phyloP scores from a whole-genome alignment of 2,329 filamentous ascomycete species.

The Xylariaceae sp. region DNA sequence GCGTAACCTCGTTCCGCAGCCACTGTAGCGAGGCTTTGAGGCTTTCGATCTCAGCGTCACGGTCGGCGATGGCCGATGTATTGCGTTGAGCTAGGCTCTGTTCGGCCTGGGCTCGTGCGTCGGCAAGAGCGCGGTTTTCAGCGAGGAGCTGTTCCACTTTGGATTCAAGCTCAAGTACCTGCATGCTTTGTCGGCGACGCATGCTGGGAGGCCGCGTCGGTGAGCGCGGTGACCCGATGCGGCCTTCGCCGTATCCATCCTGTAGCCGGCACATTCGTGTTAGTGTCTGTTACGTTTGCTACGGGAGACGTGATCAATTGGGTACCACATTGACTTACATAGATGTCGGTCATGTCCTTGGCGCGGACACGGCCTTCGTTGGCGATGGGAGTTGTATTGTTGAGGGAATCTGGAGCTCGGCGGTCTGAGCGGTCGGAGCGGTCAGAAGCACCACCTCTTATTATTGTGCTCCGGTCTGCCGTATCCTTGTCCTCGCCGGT shows the following conservation, averaged over 20 bases:
- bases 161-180: conserved; percentile 85
- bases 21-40: conserved; percentile 74
- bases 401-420: conserved; percentile 16
- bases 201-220: conserved; percentile 93
- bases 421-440: conserved; percentile 32
- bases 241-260: conserved; percentile 92
- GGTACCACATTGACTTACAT: conserved; percentile 60
- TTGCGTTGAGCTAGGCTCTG: conserved; percentile 60
- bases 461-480: conserved; percentile 34
- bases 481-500: conserved; percentile 22
- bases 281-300: conserved; percentile 1
- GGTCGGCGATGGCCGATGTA: conserved; percentile 69
- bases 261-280: conserved; percentile 38
- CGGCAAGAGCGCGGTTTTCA: conserved; percentile 76
- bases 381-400: conserved; percentile 62
- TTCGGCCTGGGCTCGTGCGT: conserved; percentile 68
- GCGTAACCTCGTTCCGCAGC: conserved; percentile 75
- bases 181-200: conserved; percentile 96
- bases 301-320: neutral
- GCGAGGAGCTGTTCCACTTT: conserved; percentile 77
- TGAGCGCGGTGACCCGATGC: conserved; percentile 79
- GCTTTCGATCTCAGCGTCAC: conserved; percentile 80
- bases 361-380: conserved; percentile 83
- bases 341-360: conserved; percentile 88
- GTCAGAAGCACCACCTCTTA: conserved; percentile 32